Evolutionary conservation across 106 monocot genomes (phyloP).

Genomic region (Dendrobium catenatum): DNA sequence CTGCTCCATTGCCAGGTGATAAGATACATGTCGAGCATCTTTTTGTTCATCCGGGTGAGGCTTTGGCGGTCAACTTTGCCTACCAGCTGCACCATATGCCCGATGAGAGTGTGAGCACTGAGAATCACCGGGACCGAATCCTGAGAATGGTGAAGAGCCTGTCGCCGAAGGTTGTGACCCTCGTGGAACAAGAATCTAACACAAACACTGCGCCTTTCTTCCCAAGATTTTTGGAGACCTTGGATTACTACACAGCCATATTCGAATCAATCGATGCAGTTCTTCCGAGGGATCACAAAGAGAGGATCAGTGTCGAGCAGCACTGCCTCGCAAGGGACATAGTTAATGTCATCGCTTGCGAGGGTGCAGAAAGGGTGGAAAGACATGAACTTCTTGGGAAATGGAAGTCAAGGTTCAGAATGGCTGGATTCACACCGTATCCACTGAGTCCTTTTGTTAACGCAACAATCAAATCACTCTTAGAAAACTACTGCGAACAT

Average conservation of each 20-base stretch:
- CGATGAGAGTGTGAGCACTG: slow-evolving; percentile 80
- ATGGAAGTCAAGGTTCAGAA: slow-evolving; percentile 78
- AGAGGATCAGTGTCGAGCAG: slow-evolving; percentile 78
- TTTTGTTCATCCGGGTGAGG: slow-evolving; percentile 45
- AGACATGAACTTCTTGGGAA: slow-evolving; percentile 81
- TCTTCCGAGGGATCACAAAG: slow-evolving; percentile 56
- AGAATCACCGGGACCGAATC: slow-evolving; percentile 74
- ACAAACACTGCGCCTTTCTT: slow-evolving; percentile 84
- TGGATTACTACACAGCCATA: slow-evolving; percentile 63
- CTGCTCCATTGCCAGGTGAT: slow-evolving; percentile 31
- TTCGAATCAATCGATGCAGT: slow-evolving; percentile 80
- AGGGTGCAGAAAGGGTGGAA: slow-evolving; percentile 84
- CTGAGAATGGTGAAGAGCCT: slow-evolving; percentile 77
- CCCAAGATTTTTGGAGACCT: slow-evolving; percentile 67
- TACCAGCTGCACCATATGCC: slow-evolving; percentile 82
- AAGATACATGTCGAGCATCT: slow-evolving; percentile 59
- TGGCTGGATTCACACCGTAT: slow-evolving; percentile 77
- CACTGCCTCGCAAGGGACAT: slow-evolving; percentile 95
- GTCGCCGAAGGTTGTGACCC: slow-evolving; percentile 67
- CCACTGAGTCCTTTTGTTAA: slow-evolving; percentile 78
- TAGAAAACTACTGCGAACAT: slow-evolving; percentile 55
- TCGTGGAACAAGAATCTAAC: slow-evolving; percentile 88
- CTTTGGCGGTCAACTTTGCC: slow-evolving; percentile 79
- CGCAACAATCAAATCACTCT: slow-evolving; percentile 59
- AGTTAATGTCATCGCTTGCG: slow-evolving; percentile 88